These are phyloP conservation scores for Oenanthe sinensis DNA, from an alignment of 129 eudicot genomes.

Conservation along the genomic window DNA sequence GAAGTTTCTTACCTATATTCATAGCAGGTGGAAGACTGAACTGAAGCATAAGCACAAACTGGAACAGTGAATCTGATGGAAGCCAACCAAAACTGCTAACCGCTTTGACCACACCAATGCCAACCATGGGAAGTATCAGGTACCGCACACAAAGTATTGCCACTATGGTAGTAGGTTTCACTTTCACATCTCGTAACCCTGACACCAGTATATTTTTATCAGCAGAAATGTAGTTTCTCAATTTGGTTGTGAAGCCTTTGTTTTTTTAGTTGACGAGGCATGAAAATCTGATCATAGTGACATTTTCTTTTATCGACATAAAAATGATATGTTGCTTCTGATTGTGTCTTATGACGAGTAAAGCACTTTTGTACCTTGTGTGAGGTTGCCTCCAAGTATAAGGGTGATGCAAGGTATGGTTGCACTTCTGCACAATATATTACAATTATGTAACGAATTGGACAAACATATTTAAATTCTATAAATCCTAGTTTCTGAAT, in stretches of 20 bases:
- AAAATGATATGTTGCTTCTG: neutral
- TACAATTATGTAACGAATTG: neutral
- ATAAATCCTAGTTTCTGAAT: neutral
- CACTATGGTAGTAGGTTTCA: constrained; percentile 28
- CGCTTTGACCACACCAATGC: constrained; percentile 56
- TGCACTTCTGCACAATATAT: constrained; percentile 49
- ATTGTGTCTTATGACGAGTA: neutral
- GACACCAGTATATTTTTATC: neutral
- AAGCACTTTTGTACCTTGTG: constrained; percentile 45
- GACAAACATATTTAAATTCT: neutral
- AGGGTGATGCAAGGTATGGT: constrained; percentile 86
- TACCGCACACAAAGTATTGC: constrained; percentile 54
- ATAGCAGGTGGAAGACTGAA: constrained; percentile 82
- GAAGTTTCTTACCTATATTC: constrained; percentile 53
- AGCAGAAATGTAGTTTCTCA: neutral
- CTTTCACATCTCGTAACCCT: constrained; percentile 48
- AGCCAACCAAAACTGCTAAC: constrained; percentile 54
- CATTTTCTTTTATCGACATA: neutral
- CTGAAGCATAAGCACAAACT: constrained; percentile 71
- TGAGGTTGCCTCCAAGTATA: constrained; percentile 89
- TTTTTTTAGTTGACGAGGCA: neutral
- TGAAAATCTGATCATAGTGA: neutral
- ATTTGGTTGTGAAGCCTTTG: too few relatives aligned
- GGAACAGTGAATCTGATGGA: constrained; percentile 73
- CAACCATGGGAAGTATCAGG: constrained; percentile 48